Evolutionary conservation across 805 yeast species (phyloP).

Genomic region (Wickerhamomyces rabaulensis): DNA sequence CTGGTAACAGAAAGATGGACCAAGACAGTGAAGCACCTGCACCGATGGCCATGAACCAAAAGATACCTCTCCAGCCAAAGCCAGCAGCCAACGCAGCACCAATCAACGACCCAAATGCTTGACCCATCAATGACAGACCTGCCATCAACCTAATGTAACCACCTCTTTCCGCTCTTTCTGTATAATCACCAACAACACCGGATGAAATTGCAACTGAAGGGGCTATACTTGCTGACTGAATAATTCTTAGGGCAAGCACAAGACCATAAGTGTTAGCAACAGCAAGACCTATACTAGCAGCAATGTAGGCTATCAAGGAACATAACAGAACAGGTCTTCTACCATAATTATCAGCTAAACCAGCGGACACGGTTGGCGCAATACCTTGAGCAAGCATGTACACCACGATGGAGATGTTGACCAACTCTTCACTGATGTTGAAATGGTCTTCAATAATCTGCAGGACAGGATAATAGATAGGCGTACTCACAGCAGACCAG

Average conservation of each 20-base stretch:
- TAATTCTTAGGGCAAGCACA: slow-evolving; percentile 57
- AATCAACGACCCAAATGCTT: slow-evolving; percentile 75
- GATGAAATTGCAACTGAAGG: slow-evolving; percentile 67
- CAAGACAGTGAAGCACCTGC: slow-evolving; percentile 33
- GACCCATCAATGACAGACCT: slow-evolving; percentile 69
- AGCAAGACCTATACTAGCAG: slow-evolving; percentile 65
- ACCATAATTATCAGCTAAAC: slow-evolving; percentile 65
- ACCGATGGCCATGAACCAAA: slow-evolving; percentile 68
- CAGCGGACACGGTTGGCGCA: slow-evolving; percentile 64
- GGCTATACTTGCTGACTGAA: slow-evolving; percentile 76
- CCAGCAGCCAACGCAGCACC: slow-evolving; percentile 40
- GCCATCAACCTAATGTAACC: slow-evolving; percentile 58
- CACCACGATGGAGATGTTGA: slow-evolving; percentile 70
- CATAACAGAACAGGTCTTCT: slow-evolving; percentile 61
- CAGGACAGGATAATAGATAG: slow-evolving; percentile 81
- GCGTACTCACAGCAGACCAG: slow-evolving; percentile 68
- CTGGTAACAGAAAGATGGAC: slow-evolving; percentile 50
- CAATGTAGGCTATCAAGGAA: slow-evolving; percentile 51
- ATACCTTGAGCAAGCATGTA: slow-evolving; percentile 75
- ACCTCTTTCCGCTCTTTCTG: slow-evolving; percentile 64
- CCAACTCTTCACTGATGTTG: slow-evolving; percentile 46
- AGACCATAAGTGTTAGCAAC: slow-evolving; percentile 50
- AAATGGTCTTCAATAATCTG: slow-evolving; percentile 52
- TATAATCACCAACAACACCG: slow-evolving; percentile 72
- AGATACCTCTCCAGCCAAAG: slow-evolving; percentile 69